phyloP scores from a whole-genome alignment of 805 yeast species.

The Myxozyma nipponensis region DNA sequence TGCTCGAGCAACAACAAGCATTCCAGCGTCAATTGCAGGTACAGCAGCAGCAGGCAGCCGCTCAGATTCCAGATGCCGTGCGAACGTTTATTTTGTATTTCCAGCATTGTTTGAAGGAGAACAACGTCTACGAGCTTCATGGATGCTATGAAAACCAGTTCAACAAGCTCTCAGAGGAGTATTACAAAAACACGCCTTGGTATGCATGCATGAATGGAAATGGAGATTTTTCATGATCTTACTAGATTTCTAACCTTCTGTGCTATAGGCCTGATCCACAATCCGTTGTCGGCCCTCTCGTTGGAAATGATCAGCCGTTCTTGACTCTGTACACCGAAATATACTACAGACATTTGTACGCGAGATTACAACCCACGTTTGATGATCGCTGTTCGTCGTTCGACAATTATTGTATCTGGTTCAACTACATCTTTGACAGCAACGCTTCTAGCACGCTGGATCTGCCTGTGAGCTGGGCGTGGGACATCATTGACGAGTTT shows the following conservation, averaged over 20 bases:
- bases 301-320: conserved; percentile 45
- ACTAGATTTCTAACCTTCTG: background rate
- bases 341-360: conserved; percentile 50
- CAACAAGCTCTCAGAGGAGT: conserved; percentile 46
- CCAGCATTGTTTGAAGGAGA: conserved; percentile 43
- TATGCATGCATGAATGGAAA: background rate
- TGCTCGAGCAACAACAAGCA: conserved; percentile 35
- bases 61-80: conserved; percentile 44
- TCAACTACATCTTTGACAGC: conserved; percentile 43
- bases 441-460: conserved; percentile 47
- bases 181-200: conserved; percentile 44
- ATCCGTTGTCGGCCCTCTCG: conserved; percentile 43
- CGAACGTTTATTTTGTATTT: conserved; percentile 44
- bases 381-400: conserved; percentile 47
- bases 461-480: conserved; percentile 48
- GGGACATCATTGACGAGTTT: conserved; percentile 53
- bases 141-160: conserved; percentile 46
- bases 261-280: conserved; percentile 41
- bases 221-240: background rate
- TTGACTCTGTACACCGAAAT: conserved; percentile 48
- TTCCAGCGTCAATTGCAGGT: conserved; percentile 32
- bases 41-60: conserved; percentile 30
- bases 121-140: conserved; percentile 44
- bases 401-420: conserved; percentile 48
- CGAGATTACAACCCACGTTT: conserved; percentile 43